These are phyloP conservation scores for Wickerhamomyces mucosus DNA, from an alignment of 805 yeast genomes.

Conservation along the genomic window DNA sequence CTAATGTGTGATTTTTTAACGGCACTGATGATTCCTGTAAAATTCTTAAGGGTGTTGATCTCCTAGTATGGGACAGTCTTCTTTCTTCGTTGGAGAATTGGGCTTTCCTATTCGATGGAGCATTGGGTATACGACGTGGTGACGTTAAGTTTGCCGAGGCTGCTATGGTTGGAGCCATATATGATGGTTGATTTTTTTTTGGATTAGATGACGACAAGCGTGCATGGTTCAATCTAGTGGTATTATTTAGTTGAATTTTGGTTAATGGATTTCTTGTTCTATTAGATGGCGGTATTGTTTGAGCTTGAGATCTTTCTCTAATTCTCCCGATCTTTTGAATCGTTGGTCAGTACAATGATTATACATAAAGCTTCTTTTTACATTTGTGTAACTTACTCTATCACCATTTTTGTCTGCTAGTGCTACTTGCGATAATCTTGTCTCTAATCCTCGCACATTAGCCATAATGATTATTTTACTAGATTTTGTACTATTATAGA, in stretches of 20 bases:
- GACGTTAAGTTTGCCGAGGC: slow-evolving; percentile 16
- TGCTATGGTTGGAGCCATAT: slow-evolving; percentile 22
- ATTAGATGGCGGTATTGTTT: too few species aligned
- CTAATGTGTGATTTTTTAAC: slow-evolving; percentile 28
- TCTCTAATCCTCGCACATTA: slow-evolving; percentile 1
- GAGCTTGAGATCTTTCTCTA: slow-evolving; percentile 2
- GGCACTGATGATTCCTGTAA: slow-evolving; percentile 19
- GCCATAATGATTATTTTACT: too few species aligned
- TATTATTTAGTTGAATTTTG: slow-evolving; percentile 15
- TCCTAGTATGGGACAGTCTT: slow-evolving; percentile 5
- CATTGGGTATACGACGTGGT: slow-evolving; percentile 14
- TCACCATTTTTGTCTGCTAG: slow-evolving; percentile 4
- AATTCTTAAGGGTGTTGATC: slow-evolving; percentile 16
- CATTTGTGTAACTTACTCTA: slow-evolving; percentile 1
- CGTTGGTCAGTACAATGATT: slow-evolving; percentile 1
- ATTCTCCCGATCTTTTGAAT: slow-evolving; percentile 5
- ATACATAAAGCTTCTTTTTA: neutral
- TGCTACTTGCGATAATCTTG: slow-evolving; percentile 6
- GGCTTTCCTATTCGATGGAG: neutral
- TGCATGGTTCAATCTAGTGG: slow-evolving; percentile 8
- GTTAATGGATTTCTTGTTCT: slow-evolving; percentile 17
- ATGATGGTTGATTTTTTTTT: slow-evolving; percentile 15
- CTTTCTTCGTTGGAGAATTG: neutral
- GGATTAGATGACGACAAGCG: slow-evolving; percentile 4
- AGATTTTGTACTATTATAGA: too few species aligned